Evolutionary conservation across 352 stramenopile species (phyloP), one percentile per base, ranked within the genome.

Genomic region (Globisporangium parvum): DNA sequence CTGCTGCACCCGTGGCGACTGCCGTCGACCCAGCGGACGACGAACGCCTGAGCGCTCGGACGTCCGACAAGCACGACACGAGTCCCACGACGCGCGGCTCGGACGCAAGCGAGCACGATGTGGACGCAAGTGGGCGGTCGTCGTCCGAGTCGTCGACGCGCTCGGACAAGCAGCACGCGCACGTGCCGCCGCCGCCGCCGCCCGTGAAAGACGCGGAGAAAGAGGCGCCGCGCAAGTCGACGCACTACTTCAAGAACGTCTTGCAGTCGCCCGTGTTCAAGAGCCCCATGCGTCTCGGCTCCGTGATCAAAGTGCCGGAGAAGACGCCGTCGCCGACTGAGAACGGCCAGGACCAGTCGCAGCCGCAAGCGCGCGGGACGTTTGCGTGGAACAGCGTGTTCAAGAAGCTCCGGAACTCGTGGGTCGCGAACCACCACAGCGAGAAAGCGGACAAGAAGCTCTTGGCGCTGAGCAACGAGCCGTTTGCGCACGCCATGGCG

Each of bases 361-460:
- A 49, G 24, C 24, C 31, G 18, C 60, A 73, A 6, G 18, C 39
- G 35, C 73, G 77, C 24, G 75, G 75, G 31, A 76, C 77, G 31
- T 91, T 91, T 47, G 79, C 77, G 15, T 91, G 81, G 81, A 91
- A 91, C 59, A 88, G 57, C 45, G 77, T 91, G 63, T 85, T 91
- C 47, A 91, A 91, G 62, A 71, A 77, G 47, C 60, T 91, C 44
- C 77, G 80, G 31, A 91, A 91, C 56, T 87, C 77, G n/a, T 74
- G 88, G 47, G 79, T 91, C 17, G 87, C 77, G 15, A 84, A 65
- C 10, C 66, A 81, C 33, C 60, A 76, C 33, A 67, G 57, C 14
- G 71, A 86, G 1, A 88, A 87, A 48, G 47, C 49, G 1, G 79
- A 88, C 39, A 90, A 89, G 53, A 90, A 90, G 62, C 58, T 87